These are phyloP conservation scores for Paracoccidioides brasiliensis DNA, from an alignment of 2,329 filamentous ascomycete species.

Conservation along the genomic window DNA sequence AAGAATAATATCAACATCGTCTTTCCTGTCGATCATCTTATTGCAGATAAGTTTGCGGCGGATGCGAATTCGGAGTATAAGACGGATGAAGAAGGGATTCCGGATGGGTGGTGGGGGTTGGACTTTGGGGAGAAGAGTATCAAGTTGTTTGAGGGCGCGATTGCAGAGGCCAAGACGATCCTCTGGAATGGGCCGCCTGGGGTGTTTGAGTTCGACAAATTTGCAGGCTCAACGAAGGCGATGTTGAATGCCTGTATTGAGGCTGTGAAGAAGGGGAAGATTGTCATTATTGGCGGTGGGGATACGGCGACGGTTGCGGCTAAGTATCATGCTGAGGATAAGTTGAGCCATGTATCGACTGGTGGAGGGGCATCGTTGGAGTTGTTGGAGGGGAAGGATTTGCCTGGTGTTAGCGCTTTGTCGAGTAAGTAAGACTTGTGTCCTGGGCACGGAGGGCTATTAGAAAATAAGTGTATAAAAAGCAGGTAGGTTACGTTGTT, in stretches of 20 bases:
- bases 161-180: conserved; percentile 82
- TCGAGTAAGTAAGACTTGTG: conserved; percentile 50
- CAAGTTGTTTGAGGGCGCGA: conserved; percentile 76
- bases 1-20: conserved; percentile 91
- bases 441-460: neutral
- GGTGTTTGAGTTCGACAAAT: conserved; percentile 94
- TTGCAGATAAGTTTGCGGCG: conserved; percentile 83
- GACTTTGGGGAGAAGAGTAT: conserved; percentile 86
- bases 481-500: too few relatives aligned
- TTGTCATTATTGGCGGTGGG: conserved; percentile 96
- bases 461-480: neutral
- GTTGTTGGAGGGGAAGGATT: conserved; percentile 92
- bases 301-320: conserved; percentile 96
- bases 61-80: conserved; percentile 71
- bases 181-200: conserved; percentile 97
- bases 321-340: conserved; percentile 91
- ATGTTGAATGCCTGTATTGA: conserved; percentile 80
- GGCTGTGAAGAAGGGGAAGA: conserved; percentile 71
- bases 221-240: conserved; percentile 81
- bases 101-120: conserved; percentile 95
- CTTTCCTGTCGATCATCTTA: conserved; percentile 89
- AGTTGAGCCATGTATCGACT: conserved; percentile 96
- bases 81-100: conserved; percentile 78
- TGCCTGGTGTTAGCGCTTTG: conserved; percentile 85
- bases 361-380: conserved; percentile 92